Evolutionary conservation across 2,329 filamentous ascomycete genomes (phyloP), one percentile per base, ranked within the genome.

Genomic region (Fusarium sp.): DNA sequence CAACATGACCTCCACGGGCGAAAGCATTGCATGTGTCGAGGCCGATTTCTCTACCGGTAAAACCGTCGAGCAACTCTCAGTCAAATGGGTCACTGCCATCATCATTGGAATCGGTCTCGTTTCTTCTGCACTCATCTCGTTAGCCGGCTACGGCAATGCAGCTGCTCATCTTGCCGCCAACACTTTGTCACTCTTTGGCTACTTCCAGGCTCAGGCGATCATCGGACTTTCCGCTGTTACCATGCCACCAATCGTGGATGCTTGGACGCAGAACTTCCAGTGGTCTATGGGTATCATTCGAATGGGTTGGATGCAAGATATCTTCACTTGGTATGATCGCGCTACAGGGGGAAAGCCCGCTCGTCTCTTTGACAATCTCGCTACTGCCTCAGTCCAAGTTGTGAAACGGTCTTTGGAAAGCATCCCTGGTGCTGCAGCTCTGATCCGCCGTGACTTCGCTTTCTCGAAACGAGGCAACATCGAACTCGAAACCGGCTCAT

Each of bases 251-350:
- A 93, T 97, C 66, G 95, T 97, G 58, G 89, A 93, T 78, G 88
- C 94, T 0, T 98, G 95, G 95, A 97, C 95, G 3, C 95, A 97
- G 83, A 95, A 98, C 83, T 98, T 98, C 84, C 93, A 97, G 80
- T 98, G 95, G 95, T 96, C 92, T 78, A 96, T 98, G 93, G 95
- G 95, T 76, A 94, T 98, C 78, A 97, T 98, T 77, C 89, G 89
- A 52, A 87, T 97, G 42, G 86, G 85, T 19, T 98, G 97, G 81
- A 88, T 98, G 83, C 94, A 98, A 83, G 86, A 86, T 45, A 92
- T 97, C 79, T 93, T 94, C 69, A 97, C 94, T 27, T 98, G 95
- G 95, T 98, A 98, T 81, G 94, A 97, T 83, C 93, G 95, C 58
- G 89, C 95, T 5, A 98, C 95, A 4, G 95, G 95, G 58, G 95